Base-by-base conservation (phyloP, 768 basidiomycete genomes). In the Suillus subaureus region DNA sequence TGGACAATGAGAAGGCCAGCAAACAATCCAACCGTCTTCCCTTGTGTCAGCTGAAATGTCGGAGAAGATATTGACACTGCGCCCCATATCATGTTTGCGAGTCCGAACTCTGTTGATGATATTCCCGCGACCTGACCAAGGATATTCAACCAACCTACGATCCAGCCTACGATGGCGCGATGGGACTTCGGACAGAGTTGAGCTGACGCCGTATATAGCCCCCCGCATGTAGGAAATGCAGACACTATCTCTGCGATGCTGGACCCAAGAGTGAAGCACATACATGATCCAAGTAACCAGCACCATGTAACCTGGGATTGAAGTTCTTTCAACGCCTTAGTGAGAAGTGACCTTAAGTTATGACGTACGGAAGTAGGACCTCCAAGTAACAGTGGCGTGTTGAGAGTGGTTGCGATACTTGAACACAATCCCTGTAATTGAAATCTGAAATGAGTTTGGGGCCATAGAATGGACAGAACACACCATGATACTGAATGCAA, bases 71-170 rank as follows among this genome's bases (percentile, higher is more conserved):
- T 57, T 13, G 69, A 66, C 2, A 89, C 89, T 4, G 92, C 92
- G n/a, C 88, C 87, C 81, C 89, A 85, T 47, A 92, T 90, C 91
- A 92, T 93, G 72, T 83, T 85, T 26, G 89, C 82, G 26, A 92
- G 82, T 33, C 92, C 93, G 72, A 93, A 94, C 75, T 94, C 92
- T 0, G 92, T 94, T 2, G 91, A 94, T 8, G 93, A 90, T 58
- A 94, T 81, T 35, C 94, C 94, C 15, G 93, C 92, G 64, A 93
- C 86, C 77, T 94, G 93, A 42, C 92, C 91, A 18, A 93, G 84
- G 49, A 93, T 87, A 73, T 94, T 94, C 52, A 94, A 82, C 91
- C 91, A 93, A 58, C 91, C 91, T 21, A 92, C 91, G 12, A 91
- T 77, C 90, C 90, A 92, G 35, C 90, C 90, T 42, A 91, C 89